A percentile compares a stretch with the other conserved stretches of the same genome.
phyloP scores from a whole-genome alignment of 2,329 filamentous ascomycete species.

The Dothideomycetes sp. region DNA sequence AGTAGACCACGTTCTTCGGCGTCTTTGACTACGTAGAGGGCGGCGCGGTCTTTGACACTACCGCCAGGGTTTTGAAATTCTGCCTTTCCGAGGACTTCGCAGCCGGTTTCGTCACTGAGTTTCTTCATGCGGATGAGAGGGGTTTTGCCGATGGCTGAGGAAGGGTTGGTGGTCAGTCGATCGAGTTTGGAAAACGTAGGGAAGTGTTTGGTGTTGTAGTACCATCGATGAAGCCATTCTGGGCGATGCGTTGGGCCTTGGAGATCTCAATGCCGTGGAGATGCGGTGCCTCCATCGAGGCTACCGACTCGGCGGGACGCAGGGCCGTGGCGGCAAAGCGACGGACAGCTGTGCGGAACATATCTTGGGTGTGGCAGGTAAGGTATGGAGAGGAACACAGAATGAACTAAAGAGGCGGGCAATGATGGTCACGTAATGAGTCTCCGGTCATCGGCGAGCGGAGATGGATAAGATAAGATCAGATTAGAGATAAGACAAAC shows the following conservation, averaged over 20 bases:
- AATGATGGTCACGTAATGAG: slow-evolving; percentile 2
- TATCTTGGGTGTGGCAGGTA: slow-evolving; percentile 26
- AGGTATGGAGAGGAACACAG: not conserved
- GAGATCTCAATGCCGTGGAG: slow-evolving; percentile 55
- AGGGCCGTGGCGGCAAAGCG: slow-evolving; percentile 57
- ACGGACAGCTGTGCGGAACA: slow-evolving; percentile 62
- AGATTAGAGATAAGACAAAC: slow-evolving; percentile 8
- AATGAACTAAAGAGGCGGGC: not conserved
- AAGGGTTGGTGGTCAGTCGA: slow-evolving; percentile 14
- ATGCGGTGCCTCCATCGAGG: slow-evolving; percentile 36
- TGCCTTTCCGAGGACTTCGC: slow-evolving; percentile 89
- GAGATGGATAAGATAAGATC: slow-evolving; percentile 8
- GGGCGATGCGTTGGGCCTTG: slow-evolving; percentile 67
- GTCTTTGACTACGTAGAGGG: slow-evolving; percentile 86
- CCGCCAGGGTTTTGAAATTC: slow-evolving; percentile 99
- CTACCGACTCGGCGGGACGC: slow-evolving; percentile 42
- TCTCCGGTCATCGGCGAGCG: not conserved
- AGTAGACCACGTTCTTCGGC: slow-evolving; percentile 83
- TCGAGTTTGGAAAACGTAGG: slow-evolving; percentile 4
- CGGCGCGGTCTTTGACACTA: slow-evolving; percentile 91
- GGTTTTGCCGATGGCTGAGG: slow-evolving; percentile 87
- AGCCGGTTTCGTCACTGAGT: slow-evolving; percentile 83
- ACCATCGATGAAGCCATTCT: slow-evolving; percentile 72
- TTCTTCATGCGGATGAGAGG: slow-evolving; percentile 83
- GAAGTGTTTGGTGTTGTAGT: slow-evolving; percentile 19